Conservation (phyloP, 192 early-diverging fungal genomes). For the Backusella parvicylindrica region DNA sequence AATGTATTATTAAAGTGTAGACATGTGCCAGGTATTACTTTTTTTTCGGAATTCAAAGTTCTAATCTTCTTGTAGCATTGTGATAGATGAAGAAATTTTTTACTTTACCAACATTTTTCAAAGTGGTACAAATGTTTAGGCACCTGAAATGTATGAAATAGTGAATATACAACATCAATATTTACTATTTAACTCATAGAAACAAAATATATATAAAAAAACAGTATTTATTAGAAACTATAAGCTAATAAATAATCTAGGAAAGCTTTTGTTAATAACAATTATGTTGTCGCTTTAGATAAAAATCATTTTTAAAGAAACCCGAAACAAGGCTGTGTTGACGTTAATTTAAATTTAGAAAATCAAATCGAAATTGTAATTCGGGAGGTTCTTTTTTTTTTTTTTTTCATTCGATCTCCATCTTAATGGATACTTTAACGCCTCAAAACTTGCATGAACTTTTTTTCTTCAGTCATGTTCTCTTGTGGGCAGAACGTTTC, state of each 20-base stretch:
- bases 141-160: neutral
- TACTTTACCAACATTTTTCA: neutral
- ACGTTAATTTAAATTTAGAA: neutral
- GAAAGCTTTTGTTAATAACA: neutral
- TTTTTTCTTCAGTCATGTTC: neutral
- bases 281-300: neutral
- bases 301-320: neutral
- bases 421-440: neutral
- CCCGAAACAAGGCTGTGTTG: neutral
- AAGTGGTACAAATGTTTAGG: neutral
- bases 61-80: too few species aligned
- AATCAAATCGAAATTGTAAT: neutral
- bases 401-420: neutral
- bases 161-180: too few species aligned
- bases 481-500: neutral
- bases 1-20: neutral
- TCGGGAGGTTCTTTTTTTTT: neutral
- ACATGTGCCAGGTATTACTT: neutral
- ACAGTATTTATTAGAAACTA: neutral
- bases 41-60: neutral
- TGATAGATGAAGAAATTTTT: neutral
- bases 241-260: neutral
- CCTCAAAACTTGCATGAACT: neutral
- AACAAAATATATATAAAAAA: neutral
- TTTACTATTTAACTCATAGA: too few species aligned